These are phyloP conservation scores for Scedosporium apiospermum DNA, from an alignment of 2,329 filamentous ascomycete species.

Conservation along the genomic window DNA sequence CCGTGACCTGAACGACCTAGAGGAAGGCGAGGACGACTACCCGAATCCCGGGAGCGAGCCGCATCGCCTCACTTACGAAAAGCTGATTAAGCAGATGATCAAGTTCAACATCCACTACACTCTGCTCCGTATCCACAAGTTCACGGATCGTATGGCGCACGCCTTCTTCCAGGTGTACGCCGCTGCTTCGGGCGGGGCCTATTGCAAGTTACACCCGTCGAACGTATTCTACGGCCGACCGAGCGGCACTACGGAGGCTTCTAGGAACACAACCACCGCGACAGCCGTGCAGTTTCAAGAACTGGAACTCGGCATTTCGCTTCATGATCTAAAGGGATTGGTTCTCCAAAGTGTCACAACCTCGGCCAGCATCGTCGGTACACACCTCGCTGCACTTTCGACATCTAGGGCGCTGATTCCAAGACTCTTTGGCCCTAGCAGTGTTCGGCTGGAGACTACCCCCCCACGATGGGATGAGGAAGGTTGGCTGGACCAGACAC, in stretches of 20 bases:
- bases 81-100: conserved; percentile 16
- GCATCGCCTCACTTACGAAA: conserved; percentile 16
- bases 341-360: conserved; percentile 19
- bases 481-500: conserved; percentile 19
- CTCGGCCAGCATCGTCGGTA: conserved; percentile 14
- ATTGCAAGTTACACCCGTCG: conserved; percentile 13
- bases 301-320: conserved; percentile 15
- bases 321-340: conserved; percentile 16
- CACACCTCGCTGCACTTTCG: conserved; percentile 1
- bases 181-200: conserved; percentile 4
- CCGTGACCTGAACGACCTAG: conserved; percentile 13
- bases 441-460: background rate
- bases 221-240: conserved; percentile 13
- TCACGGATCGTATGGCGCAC: conserved; percentile 20
- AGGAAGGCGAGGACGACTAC: conserved; percentile 12
- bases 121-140: conserved; percentile 18
- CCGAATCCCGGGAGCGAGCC: conserved; percentile 17
- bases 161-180: conserved; percentile 16
- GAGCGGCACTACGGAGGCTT: background rate
- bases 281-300: conserved; percentile 15
- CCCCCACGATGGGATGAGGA: conserved; percentile 10
- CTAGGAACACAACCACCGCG: conserved; percentile 6
- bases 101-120: conserved; percentile 20
- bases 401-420: background rate
- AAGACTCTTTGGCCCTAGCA: background rate